phyloP scores from a whole-genome alignment of 129 eudicot species.

The Flaveria ramosissima region DNA sequence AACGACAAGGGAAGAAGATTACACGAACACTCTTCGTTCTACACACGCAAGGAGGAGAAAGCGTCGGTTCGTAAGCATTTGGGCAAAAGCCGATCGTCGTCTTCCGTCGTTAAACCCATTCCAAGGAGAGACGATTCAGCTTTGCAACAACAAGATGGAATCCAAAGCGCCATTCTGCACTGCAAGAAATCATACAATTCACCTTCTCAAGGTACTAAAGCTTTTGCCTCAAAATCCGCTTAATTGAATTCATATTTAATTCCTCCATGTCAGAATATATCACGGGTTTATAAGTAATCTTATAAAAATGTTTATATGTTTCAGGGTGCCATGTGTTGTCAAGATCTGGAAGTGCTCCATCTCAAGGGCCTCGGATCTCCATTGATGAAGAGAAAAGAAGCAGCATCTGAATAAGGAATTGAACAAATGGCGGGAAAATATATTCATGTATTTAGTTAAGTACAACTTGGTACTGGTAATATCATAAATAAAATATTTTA shows the following conservation, averaged over 20 bases:
- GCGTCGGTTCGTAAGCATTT: constrained; percentile 40
- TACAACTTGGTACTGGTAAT: background rate
- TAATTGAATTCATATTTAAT: background rate
- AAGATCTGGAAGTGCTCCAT: constrained; percentile 63
- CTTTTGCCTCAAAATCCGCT: constrained; percentile 2
- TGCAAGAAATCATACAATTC: constrained; percentile 69
- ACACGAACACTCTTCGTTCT: constrained; percentile 10
- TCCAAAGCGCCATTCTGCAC: constrained; percentile 76
- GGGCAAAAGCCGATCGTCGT: constrained; percentile 59
- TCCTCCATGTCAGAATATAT: constrained; percentile 21
- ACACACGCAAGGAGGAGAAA: constrained; percentile 47
- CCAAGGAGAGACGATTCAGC: constrained; percentile 60
- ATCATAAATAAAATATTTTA: constrained; percentile 5
- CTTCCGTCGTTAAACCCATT: constrained; percentile 27
- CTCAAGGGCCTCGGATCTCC: constrained; percentile 36
- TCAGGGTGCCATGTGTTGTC: constrained; percentile 51
- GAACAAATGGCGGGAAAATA: constrained; percentile 30
- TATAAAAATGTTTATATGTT: background rate
- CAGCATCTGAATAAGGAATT: constrained; percentile 48
- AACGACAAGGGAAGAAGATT: constrained; percentile 31
- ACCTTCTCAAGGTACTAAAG: constrained; percentile 39
- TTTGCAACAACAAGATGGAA: constrained; percentile 63
- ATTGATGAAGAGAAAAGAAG: constrained; percentile 50
- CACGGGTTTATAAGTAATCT: background rate
- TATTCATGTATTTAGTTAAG: constrained; percentile 23